These are phyloP conservation scores for Colletotrichum sp. DNA, from an alignment of 2,329 filamentous ascomycete genomes.

Conservation along the genomic window DNA sequence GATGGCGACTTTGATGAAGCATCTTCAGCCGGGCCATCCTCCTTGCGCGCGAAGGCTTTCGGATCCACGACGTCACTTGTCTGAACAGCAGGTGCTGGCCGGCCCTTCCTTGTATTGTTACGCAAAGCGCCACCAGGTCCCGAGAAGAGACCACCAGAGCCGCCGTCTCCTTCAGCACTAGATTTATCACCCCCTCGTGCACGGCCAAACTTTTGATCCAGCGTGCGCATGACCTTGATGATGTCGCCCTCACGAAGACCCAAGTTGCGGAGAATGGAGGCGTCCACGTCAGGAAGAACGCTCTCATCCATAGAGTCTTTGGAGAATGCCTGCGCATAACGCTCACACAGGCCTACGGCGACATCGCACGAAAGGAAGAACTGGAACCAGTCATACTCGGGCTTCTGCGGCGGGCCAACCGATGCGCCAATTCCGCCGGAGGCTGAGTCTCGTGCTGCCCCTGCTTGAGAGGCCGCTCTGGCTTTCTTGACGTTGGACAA, in stretches of 20 bases:
- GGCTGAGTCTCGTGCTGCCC: slow-evolving; percentile 31
- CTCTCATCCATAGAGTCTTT: slow-evolving; percentile 97
- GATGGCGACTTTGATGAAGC: slow-evolving; percentile 13
- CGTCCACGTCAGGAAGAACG: slow-evolving; percentile 86
- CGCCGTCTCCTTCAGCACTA: slow-evolving; percentile 50
- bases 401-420: slow-evolving; percentile 62
- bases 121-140: slow-evolving; percentile 88
- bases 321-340: slow-evolving; percentile 87
- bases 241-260: slow-evolving; percentile 98
- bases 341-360: slow-evolving; percentile 89
- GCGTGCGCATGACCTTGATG: slow-evolving; percentile 87
- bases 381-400: slow-evolving; percentile 97
- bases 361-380: slow-evolving; percentile 96
- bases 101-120: slow-evolving; percentile 93
- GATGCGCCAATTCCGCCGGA: slow-evolving; percentile 54
- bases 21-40: slow-evolving; percentile 46
- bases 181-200: slow-evolving; percentile 62
- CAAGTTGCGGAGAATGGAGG: slow-evolving; percentile 80
- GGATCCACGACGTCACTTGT: slow-evolving; percentile 86
- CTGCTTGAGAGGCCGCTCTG: slow-evolving; percentile 31
- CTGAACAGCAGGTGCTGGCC: slow-evolving; percentile 85
- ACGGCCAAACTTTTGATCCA: slow-evolving; percentile 82
- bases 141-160: slow-evolving; percentile 74
- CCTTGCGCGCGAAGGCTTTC: slow-evolving; percentile 78
- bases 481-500: slow-evolving; percentile 79